Base-by-base conservation (phyloP, 2,329 filamentous ascomycete genomes). In the Fusarium sp. region DNA sequence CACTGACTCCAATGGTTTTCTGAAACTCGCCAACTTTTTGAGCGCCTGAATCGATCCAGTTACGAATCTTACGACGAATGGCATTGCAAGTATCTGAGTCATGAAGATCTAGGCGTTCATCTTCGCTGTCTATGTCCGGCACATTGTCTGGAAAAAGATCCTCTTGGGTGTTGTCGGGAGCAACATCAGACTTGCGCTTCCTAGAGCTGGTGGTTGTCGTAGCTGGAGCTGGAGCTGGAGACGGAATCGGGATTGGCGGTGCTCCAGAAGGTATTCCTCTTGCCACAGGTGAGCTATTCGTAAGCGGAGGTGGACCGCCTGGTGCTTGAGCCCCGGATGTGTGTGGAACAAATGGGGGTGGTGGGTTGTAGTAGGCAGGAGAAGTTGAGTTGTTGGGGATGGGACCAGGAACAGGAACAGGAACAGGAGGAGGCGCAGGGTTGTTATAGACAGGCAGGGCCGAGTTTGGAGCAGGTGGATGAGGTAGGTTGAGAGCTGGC, bases 11-110 rank as follows among this genome's bases (percentile, higher is more conserved):
- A 44, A 83, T 81, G 42, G 81, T 81, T 15, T 79, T 77, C 61
- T 85, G 83, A 46, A 86, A 81, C 64, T 86, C 84, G 68, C 84
- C 84, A 4, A 86, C 83, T 35, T 76, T 76, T 66, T 76, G 75
- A 27, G 74, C 74, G 18, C 74, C 74, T n/a, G 74, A 75, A 8
- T 73, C 74, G 41, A 57, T 76, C 75, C 73, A 76, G 45, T 41
- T 68, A 27, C 65, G 70, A 41, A 76, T 76, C 57, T 77, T 76
- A 52, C 73, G 73, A 22, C 75, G 75, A 29, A 76, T 62, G 20
- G 57, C 41, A 22, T 77, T 76, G 73, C 75, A 76, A n/a, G 75
- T 76, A 27, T 77, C 73, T 20, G 49, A n/a, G 22, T 20, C 49
- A 20, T 56, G 62, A 27, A 13, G 31, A 5, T 47, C 59, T 9